phyloP scores from a whole-genome alignment of 768 basidiomycete genomes.

The Coprinopsis strossmayeri region DNA sequence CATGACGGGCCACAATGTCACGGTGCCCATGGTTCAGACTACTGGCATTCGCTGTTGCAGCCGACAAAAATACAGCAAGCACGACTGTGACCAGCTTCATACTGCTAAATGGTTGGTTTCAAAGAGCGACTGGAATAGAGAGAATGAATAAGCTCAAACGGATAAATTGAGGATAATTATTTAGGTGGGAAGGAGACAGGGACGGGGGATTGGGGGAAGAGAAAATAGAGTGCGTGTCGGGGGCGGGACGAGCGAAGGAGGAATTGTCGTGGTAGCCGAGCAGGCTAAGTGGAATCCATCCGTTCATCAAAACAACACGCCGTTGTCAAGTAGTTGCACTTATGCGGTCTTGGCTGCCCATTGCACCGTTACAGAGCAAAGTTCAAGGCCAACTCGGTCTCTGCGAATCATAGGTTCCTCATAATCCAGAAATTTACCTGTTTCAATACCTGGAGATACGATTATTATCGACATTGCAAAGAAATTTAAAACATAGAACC shows the following conservation, averaged over 20 bases:
- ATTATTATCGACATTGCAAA: neutral
- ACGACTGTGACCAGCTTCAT: constrained; percentile 41
- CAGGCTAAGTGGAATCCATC: too few relatives aligned
- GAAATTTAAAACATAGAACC: too few relatives aligned
- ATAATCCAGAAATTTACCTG: too few relatives aligned
- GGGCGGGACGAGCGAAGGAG: neutral
- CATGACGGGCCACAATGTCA: constrained; percentile 27
- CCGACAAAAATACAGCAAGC: constrained; percentile 30
- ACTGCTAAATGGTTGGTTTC: constrained; percentile 13
- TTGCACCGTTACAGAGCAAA: too few relatives aligned
- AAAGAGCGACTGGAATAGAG: constrained; percentile 12
- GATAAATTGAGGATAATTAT: too few relatives aligned
- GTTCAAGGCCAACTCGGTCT: too few relatives aligned
- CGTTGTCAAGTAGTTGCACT: neutral
- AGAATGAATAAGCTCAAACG: too few relatives aligned
- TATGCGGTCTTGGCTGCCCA: constrained; percentile 1
- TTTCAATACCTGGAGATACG: neutral
- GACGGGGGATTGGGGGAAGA: neutral
- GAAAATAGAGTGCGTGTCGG: constrained; percentile 4
- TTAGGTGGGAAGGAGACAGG: neutral
- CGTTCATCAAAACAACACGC: neutral
- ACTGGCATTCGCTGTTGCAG: constrained; percentile 26
- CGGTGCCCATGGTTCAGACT: constrained; percentile 20
- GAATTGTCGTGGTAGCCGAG: too few relatives aligned
- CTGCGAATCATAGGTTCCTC: too few relatives aligned